Base-by-base conservation (phyloP, 768 basidiomycete species). In the Dentipellis sp. region DNA sequence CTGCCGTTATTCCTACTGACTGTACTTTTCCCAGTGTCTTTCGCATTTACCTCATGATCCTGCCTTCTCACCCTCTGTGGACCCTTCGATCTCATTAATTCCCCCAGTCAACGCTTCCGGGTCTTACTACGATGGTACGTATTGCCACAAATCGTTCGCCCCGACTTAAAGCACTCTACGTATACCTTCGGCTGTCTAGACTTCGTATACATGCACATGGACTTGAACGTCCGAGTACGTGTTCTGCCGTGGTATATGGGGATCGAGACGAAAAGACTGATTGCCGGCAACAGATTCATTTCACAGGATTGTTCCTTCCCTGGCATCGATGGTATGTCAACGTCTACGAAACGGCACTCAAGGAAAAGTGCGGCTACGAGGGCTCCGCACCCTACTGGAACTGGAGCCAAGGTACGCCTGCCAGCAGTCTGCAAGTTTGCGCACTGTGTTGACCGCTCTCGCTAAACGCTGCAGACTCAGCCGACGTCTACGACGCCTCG, bases 361-460 rank as follows among this genome's bases (percentile, higher is more conserved):
- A 56, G 37, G 23, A 48, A n/a, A 59, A 53, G 21, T 68, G 67
- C 45, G 63, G 64, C 7, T 68, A 60, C 50, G 56, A 37, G 0
- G 64, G 62, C 10, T 58, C 54, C 1, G 56, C 58, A 17, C 67
- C 67, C 0, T 68, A 68, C 54, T 68, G 67, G 67, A 52, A 68
- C 55, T 68, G 67, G 67, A 64, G 62, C 11, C 59, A 59, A 10
- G 67, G 67, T 63, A 16, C 10, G 58, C 34, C 12, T 21, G 16
- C 56, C 40, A 10, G 35, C 21, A 17, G 10, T 1, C 6, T 29
- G 29, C 6, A 29, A 6, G 29, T 29, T 6, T 29, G 29, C 6
- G 29, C 6, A 29, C 29, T 6, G 29, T 29, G 29, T 17, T 51
- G 5, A 5, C 29, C 22, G 16, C 19, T 39, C 6, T 48, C 7